These are phyloP conservation scores for Debaryomyces robertsiae DNA, from an alignment of 1,139 yeast genomes.

Conservation along the genomic window DNA sequence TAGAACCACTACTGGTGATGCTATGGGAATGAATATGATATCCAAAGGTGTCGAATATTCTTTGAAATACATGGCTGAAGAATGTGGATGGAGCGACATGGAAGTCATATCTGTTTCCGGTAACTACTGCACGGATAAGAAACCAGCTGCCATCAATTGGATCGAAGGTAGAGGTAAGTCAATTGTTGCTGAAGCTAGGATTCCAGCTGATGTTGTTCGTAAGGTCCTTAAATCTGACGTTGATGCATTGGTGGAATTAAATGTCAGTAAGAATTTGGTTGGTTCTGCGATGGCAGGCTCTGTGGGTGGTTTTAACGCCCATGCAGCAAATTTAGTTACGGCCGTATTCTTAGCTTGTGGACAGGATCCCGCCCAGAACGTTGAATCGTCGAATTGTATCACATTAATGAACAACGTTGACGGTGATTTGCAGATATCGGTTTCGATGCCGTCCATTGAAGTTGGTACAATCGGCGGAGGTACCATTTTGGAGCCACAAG, in stretches of 20 bases:
- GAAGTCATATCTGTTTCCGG: conserved; percentile 90
- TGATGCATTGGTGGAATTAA: conserved; percentile 86
- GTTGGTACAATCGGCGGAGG: conserved; percentile 99
- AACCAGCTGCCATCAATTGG: conserved; percentile 98
- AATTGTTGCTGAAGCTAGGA: conserved; percentile 94
- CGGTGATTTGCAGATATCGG: conserved; percentile 88
- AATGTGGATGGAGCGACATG: conserved; percentile 94
- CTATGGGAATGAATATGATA: conserved; percentile 99
- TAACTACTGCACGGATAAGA: conserved; percentile 95
- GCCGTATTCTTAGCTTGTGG: conserved; percentile 95
- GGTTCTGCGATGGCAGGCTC: conserved; percentile 99
- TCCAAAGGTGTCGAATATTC: conserved; percentile 96
- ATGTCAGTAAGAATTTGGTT: conserved; percentile 82
- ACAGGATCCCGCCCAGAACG: conserved; percentile 98
- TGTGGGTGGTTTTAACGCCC: conserved; percentile 97
- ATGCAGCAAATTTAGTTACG: conserved; percentile 93
- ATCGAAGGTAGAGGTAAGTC: conserved; percentile 99
- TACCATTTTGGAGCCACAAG: conserved; percentile 95
- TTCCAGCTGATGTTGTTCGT: conserved; percentile 78
- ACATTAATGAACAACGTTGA: conserved; percentile 83
- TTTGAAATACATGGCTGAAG: conserved; percentile 80
- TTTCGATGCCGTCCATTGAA: conserved; percentile 98
- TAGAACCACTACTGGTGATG: conserved; percentile 98
- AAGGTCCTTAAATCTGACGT: conserved; percentile 90
- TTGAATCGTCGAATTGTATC: conserved; percentile 95